Percentiles rank a stretch among this genome's conserved stretches.
These are phyloP conservation scores for Cercospora sojina DNA, from an alignment of 2,329 filamentous ascomycete genomes.

Conservation along the genomic window DNA sequence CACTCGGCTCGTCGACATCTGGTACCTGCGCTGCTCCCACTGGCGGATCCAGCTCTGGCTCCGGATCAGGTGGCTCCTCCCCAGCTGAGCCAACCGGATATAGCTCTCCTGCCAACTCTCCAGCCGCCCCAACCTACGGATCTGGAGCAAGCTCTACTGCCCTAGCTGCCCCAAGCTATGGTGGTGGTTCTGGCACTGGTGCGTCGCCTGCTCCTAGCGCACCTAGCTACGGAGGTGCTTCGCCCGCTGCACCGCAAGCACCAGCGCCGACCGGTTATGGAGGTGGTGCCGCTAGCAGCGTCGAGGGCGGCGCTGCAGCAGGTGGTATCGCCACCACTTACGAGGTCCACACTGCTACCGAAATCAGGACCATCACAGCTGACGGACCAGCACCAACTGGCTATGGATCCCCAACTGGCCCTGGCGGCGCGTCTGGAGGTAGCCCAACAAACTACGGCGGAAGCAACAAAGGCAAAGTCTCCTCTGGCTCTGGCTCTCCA, in stretches of 20 bases:
- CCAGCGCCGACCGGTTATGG: conserved; percentile 9
- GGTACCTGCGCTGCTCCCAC: conserved; percentile 8
- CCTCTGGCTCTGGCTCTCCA: neutral
- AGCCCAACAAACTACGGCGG: neutral
- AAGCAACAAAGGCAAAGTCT: neutral
- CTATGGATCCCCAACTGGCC: neutral
- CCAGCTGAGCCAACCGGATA: conserved; percentile 7
- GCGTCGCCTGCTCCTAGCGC: neutral
- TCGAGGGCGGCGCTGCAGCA: neutral
- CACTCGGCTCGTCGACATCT: conserved; percentile 8
- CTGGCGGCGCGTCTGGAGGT: neutral
- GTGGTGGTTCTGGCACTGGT: neutral
- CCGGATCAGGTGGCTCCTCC: conserved; percentile 9
- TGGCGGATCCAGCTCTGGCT: conserved; percentile 10
- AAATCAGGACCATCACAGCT: conserved; percentile 20
- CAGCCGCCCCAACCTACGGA: conserved; percentile 17
- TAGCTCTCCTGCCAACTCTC: conserved; percentile 1
- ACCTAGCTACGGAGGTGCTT: conserved; percentile 1
- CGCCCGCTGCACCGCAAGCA: neutral
- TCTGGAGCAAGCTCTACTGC: conserved; percentile 11
- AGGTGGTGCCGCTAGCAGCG: neutral
- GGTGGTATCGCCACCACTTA: neutral
- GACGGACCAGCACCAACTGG: conserved; percentile 15
- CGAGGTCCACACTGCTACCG: conserved; percentile 21
- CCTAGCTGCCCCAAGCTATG: conserved; percentile 3